Percentiles rank a stretch among this genome's conserved stretches.
These are phyloP conservation scores for Phaseolus coccineus DNA, from an alignment of 331 rosid genomes.

Conservation along the genomic window DNA sequence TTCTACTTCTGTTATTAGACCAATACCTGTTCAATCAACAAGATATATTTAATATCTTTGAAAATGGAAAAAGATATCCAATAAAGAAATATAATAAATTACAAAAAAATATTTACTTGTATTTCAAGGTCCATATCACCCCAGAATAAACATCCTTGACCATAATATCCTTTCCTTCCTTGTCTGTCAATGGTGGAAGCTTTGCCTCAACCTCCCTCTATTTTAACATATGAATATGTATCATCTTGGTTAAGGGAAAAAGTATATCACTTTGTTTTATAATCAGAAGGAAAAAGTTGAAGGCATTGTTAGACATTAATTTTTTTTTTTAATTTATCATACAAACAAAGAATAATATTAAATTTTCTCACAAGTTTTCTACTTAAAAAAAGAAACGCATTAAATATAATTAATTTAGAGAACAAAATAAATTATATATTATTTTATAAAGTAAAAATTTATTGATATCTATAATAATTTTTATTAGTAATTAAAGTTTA, in stretches of 20 bases:
- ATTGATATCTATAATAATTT: too few species aligned
- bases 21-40: conserved; percentile 60
- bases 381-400: too few species aligned
- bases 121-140: conserved; percentile 59
- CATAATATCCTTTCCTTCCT: conserved; percentile 54
- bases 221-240: not conserved
- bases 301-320: not conserved
- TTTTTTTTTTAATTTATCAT: not conserved
- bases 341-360: not conserved
- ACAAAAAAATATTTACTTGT: conserved; percentile 41
- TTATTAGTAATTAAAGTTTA: too few species aligned
- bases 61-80: not conserved
- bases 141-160: conserved; percentile 60
- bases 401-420: too few species aligned
- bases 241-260: not conserved
- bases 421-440: too few species aligned
- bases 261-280: not conserved
- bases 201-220: conserved; percentile 70
- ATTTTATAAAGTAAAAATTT: too few species aligned
- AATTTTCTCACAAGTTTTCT: not conserved
- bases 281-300: not conserved
- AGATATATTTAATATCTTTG: not conserved
- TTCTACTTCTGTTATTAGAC: conserved; percentile 67
- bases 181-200: conserved; percentile 59
- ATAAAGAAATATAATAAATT: not conserved